Evolutionary conservation across 116 monocot genomes (phyloP), one percentile per base, ranked within the genome.

Genomic region (Papilionanthe hybrid): DNA sequence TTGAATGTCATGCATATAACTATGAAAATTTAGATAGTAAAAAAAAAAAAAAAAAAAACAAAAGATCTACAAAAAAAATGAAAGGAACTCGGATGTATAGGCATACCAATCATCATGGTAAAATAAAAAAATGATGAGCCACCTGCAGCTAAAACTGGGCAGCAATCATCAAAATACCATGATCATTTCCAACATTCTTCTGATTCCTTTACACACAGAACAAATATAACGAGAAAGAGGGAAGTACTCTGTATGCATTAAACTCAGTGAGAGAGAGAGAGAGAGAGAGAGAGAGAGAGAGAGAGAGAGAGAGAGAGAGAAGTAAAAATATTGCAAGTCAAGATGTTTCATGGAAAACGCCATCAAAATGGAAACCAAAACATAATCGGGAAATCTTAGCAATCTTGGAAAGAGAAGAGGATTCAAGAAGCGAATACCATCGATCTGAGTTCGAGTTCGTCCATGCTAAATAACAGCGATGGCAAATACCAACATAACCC

Each of bases 101-200:
- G 53, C 4, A 53, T 53, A 15, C n/a, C 0, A 15, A 53, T 63
- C 63, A 63, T 63, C 63, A 63, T 25, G 63, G 63, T 7, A 63
- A 6, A 63, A 23, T 63, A 1, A 12, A 7, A 37, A 63, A 63
- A 23, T 63, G 63, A 63, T 63, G 63, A 63, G 25, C 63, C 9
- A 63, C 63, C 63, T 23, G 9, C 63, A 22, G 63, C 25, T 63
- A 63, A 63, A 25, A 12, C 63, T 63, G 63, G 63, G 63, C 25
- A 63, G 23, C 53, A 23, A 63, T 63, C 63, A 63, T 63, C 23
- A 22, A 63, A 63, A 23, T 63, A 63, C 63, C 63, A 25, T 9
- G 22, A 63, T 63, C 63, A 63, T 63, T 9, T 63, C 63, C 63
- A 63, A 23, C 63, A 63, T 63, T 63, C 63, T 22, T 63, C 63